These are phyloP conservation scores for Oxytropis ochrocephala DNA, from an alignment of 306 rosid species.

Conservation along the genomic window DNA sequence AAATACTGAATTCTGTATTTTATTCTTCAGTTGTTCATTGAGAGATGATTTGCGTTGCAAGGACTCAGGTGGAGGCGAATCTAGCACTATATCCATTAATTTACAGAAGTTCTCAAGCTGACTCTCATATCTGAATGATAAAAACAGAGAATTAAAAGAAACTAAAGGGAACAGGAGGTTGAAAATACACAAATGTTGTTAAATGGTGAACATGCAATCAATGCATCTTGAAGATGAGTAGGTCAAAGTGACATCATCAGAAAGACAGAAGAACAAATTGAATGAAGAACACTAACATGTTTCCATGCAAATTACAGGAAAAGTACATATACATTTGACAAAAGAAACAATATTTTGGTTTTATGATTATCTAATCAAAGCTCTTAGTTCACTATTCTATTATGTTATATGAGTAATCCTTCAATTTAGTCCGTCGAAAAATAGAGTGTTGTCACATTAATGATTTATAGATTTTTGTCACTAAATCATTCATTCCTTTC, in stretches of 20 bases:
- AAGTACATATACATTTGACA: not conserved
- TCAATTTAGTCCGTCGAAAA: not conserved
- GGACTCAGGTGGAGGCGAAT: constrained; percentile 82
- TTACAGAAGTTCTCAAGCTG: constrained; percentile 78
- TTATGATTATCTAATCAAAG: not conserved
- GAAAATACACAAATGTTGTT: not conserved
- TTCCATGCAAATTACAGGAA: not conserved
- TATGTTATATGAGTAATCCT: not conserved
- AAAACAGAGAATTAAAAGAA: not conserved
- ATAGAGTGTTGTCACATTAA: not conserved
- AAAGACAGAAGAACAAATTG: not conserved
- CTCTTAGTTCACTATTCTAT: not conserved
- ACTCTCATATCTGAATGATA: constrained; percentile 57
- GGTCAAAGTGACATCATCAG: constrained; percentile 4
- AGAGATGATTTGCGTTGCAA: constrained; percentile 45
- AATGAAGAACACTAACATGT: constrained; percentile 11
- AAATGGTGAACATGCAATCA: not conserved
- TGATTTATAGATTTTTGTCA: not conserved
- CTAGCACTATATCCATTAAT: constrained; percentile 78
- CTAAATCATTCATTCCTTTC: not conserved
- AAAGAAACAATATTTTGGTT: not conserved
- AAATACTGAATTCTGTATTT: constrained; percentile 67
- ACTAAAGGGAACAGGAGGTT: not conserved
- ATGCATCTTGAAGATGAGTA: constrained; percentile 12
- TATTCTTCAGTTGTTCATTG: constrained; percentile 56